Evolutionary conservation across 2,329 filamentous ascomycete genomes (phyloP).

Genomic region (Helicocarpus griseus): DNA sequence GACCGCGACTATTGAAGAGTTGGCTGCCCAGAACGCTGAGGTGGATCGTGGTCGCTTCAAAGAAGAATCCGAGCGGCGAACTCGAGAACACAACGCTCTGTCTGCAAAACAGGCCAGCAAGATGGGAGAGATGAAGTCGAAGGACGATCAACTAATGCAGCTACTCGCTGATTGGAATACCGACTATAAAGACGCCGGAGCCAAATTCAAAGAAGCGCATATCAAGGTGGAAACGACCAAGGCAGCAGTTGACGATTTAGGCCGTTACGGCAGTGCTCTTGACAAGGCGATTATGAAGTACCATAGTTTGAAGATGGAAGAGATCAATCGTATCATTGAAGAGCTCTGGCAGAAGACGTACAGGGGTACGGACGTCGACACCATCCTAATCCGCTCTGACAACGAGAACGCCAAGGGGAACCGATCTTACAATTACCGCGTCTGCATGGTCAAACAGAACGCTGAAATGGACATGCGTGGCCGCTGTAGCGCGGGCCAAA

Average conservation of each 20-base stretch:
- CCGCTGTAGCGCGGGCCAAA: slow-evolving; percentile 91
- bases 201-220: slow-evolving; percentile 75
- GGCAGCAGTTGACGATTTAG: slow-evolving; percentile 83
- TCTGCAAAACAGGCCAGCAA: slow-evolving; percentile 64
- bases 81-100: slow-evolving; percentile 58
- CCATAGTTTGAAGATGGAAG: slow-evolving; percentile 93
- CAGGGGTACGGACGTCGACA: slow-evolving; percentile 93
- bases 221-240: slow-evolving; percentile 87
- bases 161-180: slow-evolving; percentile 71
- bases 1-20: slow-evolving; percentile 57
- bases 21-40: slow-evolving; percentile 70
- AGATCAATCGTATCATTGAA: slow-evolving; percentile 88
- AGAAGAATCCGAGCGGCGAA: slow-evolving; percentile 57
- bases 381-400: slow-evolving; percentile 88
- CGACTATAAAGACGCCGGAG: slow-evolving; percentile 74
- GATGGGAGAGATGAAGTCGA: slow-evolving; percentile 69
- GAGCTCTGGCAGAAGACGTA: slow-evolving; percentile 98
- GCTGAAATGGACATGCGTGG: slow-evolving; percentile 99
- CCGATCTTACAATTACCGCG: slow-evolving; percentile 89
- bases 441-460: slow-evolving; percentile 96
- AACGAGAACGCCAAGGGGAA: slow-evolving; percentile 65
- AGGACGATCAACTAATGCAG: slow-evolving; percentile 67
- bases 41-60: slow-evolving; percentile 70
- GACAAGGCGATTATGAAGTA: slow-evolving; percentile 98
- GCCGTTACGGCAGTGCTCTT: slow-evolving; percentile 69